These are phyloP conservation scores for Parsonsia alboflavescens DNA, from an alignment of 257 asterid genomes.

Conservation along the genomic window DNA sequence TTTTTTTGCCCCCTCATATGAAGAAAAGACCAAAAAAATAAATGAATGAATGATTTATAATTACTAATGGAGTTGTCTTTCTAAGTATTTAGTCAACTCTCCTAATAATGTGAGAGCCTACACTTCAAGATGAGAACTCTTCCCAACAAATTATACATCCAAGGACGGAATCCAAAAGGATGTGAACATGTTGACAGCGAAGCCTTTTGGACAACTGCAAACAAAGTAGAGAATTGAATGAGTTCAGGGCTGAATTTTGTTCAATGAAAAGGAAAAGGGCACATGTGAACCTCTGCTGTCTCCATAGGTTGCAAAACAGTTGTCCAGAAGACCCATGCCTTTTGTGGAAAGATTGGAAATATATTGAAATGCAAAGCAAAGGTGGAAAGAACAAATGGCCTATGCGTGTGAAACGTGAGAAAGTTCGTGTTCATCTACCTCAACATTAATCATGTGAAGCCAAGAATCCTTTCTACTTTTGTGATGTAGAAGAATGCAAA, in stretches of 20 bases:
- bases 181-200: conserved; percentile 8
- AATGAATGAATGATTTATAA: too few relatives aligned
- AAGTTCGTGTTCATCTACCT: conserved; percentile 4
- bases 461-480: not conserved
- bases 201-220: not conserved
- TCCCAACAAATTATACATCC: not conserved
- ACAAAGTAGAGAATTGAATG: not conserved
- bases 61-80: too few relatives aligned
- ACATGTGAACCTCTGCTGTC: conserved; percentile 31
- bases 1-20: too few relatives aligned
- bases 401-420: conserved; percentile 16
- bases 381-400: too few relatives aligned
- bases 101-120: too few relatives aligned
- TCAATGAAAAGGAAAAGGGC: not conserved
- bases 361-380: too few relatives aligned
- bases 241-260: not conserved
- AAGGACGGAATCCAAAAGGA: conserved; percentile 4
- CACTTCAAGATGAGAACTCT: not conserved
- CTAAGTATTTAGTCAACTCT: too few relatives aligned
- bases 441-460: conserved; percentile 35
- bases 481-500: not conserved
- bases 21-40: too few relatives aligned
- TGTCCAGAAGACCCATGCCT: conserved; percentile 7
- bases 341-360: conserved; percentile 12
- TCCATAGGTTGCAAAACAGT: conserved; percentile 7